Conservation (phyloP, 164 flowering plant species). For the Vitis vinifera region DNA sequence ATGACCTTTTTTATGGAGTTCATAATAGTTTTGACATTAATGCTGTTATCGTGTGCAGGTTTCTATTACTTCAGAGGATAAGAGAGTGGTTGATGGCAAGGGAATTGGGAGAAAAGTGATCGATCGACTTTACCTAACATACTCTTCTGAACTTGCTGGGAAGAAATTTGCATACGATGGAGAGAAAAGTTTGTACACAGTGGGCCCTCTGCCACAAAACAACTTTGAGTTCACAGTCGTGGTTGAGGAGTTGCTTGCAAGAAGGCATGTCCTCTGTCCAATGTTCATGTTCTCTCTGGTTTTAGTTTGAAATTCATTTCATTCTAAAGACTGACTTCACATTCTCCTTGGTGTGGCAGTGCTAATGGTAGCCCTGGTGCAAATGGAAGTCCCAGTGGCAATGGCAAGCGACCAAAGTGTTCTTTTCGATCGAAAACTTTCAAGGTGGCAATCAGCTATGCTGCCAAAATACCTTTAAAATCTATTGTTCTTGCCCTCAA, state of each 20-base stretch:
- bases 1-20: neutral
- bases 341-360: constrained; percentile 10
- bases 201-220: constrained; percentile 65
- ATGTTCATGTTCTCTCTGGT: neutral
- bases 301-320: neutral
- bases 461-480: constrained; percentile 58
- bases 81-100: constrained; percentile 44
- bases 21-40: neutral
- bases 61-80: constrained; percentile 47
- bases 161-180: constrained; percentile 80
- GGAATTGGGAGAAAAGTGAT: constrained; percentile 60
- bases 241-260: constrained; percentile 54
- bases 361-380: constrained; percentile 29
- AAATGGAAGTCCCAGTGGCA: constrained; percentile 33
- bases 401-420: constrained; percentile 51
- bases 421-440: constrained; percentile 44
- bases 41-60: constrained; percentile 42
- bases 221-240: constrained; percentile 55
- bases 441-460: constrained; percentile 53
- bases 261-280: constrained; percentile 28
- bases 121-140: constrained; percentile 54
- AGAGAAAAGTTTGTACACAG: constrained; percentile 58
- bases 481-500: constrained; percentile 41
- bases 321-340: neutral
- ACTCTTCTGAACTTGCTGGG: constrained; percentile 54